Percentiles rank a stretch among this genome's conserved stretches.
Conservation (phyloP, 2,329 filamentous ascomycete genomes). For the Phaeosphaeriaceae sp. region DNA sequence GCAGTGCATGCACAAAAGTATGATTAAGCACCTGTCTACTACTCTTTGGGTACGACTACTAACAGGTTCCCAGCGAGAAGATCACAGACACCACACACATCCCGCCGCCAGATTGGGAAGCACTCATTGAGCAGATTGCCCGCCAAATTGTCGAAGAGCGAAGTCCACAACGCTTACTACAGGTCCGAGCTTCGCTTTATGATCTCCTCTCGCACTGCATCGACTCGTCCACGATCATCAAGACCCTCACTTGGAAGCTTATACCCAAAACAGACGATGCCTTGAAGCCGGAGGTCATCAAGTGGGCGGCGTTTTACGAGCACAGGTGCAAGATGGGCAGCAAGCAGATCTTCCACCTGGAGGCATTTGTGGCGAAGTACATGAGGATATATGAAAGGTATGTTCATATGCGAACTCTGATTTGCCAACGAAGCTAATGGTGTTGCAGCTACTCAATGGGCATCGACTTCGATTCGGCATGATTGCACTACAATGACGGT, state of each 20-base stretch:
- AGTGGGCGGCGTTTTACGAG: slow-evolving; percentile 97
- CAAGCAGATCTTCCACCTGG: slow-evolving; percentile 97
- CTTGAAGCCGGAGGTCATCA: slow-evolving; percentile 89
- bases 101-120: slow-evolving; percentile 96
- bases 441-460: slow-evolving; percentile 69
- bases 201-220: slow-evolving; percentile 97
- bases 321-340: slow-evolving; percentile 89
- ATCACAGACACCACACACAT: slow-evolving; percentile 87
- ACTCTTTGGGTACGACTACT: slow-evolving; percentile 11
- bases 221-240: slow-evolving; percentile 90
- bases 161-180: slow-evolving; percentile 84
- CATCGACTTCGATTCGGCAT: slow-evolving; percentile 59
- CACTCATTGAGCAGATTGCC: slow-evolving; percentile 86
- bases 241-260: slow-evolving; percentile 93
- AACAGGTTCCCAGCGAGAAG: slow-evolving; percentile 72
- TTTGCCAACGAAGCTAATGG: slow-evolving; percentile 3
- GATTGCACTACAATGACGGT: neutral
- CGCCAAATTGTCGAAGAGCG: slow-evolving; percentile 92
- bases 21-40: slow-evolving; percentile 32
- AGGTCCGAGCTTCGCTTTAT: slow-evolving; percentile 93
- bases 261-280: slow-evolving; percentile 86
- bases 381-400: slow-evolving; percentile 96
- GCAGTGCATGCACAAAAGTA: slow-evolving; percentile 97
- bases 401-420: slow-evolving; percentile 22
- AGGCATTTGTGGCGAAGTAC: slow-evolving; percentile 98